Base-by-base conservation (phyloP, 176 grass and related monocot species). In the Triticum timopheevii region DNA sequence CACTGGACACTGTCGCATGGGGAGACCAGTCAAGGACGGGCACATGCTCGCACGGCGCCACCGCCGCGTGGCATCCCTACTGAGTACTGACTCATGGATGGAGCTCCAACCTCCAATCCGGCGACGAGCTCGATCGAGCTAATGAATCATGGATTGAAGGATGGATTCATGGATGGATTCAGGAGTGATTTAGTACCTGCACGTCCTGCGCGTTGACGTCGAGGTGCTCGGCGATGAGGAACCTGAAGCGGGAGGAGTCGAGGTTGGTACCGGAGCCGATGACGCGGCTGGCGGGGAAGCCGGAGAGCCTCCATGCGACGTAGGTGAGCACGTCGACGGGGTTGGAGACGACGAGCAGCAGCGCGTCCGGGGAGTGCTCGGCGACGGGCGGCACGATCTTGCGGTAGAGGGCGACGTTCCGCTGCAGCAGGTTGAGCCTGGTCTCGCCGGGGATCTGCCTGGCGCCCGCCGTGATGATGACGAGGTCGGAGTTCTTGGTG, bases 401-500 rank as follows among this genome's bases (percentile, higher is more conserved):
- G 9, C 69, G 69, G 69, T 23, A 71, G 19, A 71, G 69, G 0
- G 69, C 19, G 34, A 71, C 69, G 69, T 71, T 71, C 35, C 69
- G 0, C 69, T 71, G 69, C 69, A 71, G 2, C 20, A 71, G 2
- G 2, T 71, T 71, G 20, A 71, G 69, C 69, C 69, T 40, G 10
- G 69, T 71, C 69, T 71, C 69, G 4, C 69, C 35, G 4, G 69
- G 69, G 4, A 71, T 71, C 35, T 71, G 69, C 9, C 69, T 1
- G 4, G 69, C 69, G 0, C 69, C 69, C 0, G 69, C 65, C 1
- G 65, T 69, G 16, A 69, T 8, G 16, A 69, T 4, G 15, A 69
- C 93, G 0, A 98, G 80, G 84, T 98, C 93, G 1, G 93, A 95
- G 3, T 81, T 70, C 1, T 4, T 13, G 33, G 96, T 95, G 2